A percentile compares a stretch with the other conserved stretches of the same genome.
phyloP scores from a whole-genome alignment of 2,329 filamentous ascomycete species.

The Zymoseptoria crescenta region DNA sequence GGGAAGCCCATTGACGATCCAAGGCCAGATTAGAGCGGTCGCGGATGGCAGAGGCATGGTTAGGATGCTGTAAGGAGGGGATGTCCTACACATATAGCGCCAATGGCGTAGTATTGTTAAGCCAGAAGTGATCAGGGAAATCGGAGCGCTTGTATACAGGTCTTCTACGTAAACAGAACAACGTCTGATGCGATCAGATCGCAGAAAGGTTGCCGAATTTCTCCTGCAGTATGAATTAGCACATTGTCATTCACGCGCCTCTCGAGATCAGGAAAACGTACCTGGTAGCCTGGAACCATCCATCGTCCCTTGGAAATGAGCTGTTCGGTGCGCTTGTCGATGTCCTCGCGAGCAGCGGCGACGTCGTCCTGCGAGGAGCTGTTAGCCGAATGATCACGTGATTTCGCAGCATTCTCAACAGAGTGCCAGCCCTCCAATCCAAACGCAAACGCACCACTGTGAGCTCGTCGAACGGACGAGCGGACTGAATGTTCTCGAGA shows the following conservation, averaged over 20 bases:
- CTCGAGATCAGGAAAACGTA: constrained; percentile 41
- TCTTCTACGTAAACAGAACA: not conserved
- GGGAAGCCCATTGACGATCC: constrained; percentile 55
- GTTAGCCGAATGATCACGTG: constrained; percentile 24
- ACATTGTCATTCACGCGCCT: not conserved
- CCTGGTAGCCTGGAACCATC: constrained; percentile 98
- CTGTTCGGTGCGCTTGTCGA: constrained; percentile 92
- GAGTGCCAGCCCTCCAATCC: not conserved
- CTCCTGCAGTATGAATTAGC: constrained; percentile 55
- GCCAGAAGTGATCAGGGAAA: not conserved
- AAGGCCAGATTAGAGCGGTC: constrained; percentile 48
- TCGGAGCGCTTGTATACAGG: not conserved
- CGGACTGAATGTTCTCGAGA: constrained; percentile 92
- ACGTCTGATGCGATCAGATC: constrained; percentile 56
- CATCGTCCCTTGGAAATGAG: constrained; percentile 97
- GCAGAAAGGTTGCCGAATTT: constrained; percentile 97
- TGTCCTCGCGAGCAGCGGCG: constrained; percentile 85
- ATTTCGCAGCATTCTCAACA: constrained; percentile 2
- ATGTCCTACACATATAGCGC: no score
- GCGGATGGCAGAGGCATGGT: constrained; percentile 34
- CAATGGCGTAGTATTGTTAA: no score
- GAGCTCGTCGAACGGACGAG: constrained; percentile 90
- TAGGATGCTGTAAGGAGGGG: constrained; percentile 16
- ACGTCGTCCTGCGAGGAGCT: constrained; percentile 68
- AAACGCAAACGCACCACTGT: constrained; percentile 80